Conservation (phyloP, 1,284 basidiomycete species). For the Cyathus pygmaeus region DNA sequence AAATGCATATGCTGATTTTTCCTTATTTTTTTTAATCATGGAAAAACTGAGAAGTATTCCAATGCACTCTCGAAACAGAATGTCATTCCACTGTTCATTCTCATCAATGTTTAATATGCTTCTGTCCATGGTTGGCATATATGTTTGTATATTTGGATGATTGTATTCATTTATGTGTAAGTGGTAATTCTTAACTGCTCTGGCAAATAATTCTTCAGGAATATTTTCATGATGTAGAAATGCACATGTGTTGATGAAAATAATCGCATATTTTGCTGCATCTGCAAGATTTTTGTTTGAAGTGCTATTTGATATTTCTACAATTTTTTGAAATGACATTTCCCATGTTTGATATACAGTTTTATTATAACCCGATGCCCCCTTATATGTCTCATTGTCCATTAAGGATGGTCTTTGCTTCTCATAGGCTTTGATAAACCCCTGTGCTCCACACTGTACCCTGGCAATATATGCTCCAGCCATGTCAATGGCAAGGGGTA, state of each 20-base stretch:
- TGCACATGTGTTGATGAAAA: constrained; percentile 1
- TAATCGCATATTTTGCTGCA: constrained; percentile 1
- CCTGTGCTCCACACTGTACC: neutral
- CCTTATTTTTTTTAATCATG: neutral
- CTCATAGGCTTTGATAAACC: neutral
- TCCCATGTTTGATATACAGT: constrained; percentile 6
- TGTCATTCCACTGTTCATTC: constrained; percentile 1
- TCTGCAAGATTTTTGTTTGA: neutral
- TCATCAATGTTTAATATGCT: neutral
- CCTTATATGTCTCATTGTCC: neutral
- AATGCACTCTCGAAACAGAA: constrained; percentile 5
- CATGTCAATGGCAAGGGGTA: constrained; percentile 5
- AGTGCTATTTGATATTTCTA: neutral
- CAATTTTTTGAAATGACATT: neutral
- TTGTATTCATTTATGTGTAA: neutral
- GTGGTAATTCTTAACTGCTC: neutral
- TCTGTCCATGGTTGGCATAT: neutral
- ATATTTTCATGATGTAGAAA: constrained; percentile 8
- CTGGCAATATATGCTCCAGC: constrained; percentile 1
- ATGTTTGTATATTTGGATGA: neutral
- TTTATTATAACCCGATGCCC: constrained; percentile 1
- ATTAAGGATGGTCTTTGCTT: neutral
- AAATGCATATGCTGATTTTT: neutral
- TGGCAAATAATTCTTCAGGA: constrained; percentile 1
- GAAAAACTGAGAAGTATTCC: constrained; percentile 5